Conservation (phyloP, 2,329 filamentous ascomycete species). For the Pseudogymnoascus sp. region DNA sequence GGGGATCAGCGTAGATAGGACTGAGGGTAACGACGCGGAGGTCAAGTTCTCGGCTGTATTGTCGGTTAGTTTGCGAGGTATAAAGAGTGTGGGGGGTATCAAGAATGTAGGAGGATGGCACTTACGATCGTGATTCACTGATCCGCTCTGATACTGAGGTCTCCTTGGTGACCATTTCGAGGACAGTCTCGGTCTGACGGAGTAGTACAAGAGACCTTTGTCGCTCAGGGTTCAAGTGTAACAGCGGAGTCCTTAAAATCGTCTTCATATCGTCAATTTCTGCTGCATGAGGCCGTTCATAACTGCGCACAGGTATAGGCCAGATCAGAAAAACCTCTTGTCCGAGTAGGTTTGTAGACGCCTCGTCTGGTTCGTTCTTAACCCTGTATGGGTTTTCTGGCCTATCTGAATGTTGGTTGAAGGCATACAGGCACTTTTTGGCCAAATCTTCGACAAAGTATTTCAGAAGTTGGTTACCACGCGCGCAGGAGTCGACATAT, state of each 20-base stretch:
- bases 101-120: not conserved
- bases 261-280: constrained; percentile 11
- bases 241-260: not conserved
- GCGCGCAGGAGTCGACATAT: not conserved
- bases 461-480: constrained; percentile 10
- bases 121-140: not conserved
- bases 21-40: constrained; percentile 6
- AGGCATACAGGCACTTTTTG: constrained; percentile 5
- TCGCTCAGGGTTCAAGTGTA: not conserved
- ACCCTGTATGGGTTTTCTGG: not conserved
- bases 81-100: not conserved
- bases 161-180: constrained; percentile 12
- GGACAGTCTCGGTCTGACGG: not conserved
- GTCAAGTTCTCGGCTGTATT: not conserved
- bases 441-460: constrained; percentile 8
- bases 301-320: not conserved
- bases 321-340: constrained; percentile 9
- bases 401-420: constrained; percentile 1
- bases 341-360: not conserved
- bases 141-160: not conserved
- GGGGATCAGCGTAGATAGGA: constrained; percentile 11
- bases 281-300: not conserved
- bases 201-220: constrained; percentile 10
- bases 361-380: constrained; percentile 6
- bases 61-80: not conserved